A percentile compares a stretch with the other conserved stretches of the same genome.
Conservation (phyloP, 345 rosid species). For the Excoecaria cochinchinensis region DNA sequence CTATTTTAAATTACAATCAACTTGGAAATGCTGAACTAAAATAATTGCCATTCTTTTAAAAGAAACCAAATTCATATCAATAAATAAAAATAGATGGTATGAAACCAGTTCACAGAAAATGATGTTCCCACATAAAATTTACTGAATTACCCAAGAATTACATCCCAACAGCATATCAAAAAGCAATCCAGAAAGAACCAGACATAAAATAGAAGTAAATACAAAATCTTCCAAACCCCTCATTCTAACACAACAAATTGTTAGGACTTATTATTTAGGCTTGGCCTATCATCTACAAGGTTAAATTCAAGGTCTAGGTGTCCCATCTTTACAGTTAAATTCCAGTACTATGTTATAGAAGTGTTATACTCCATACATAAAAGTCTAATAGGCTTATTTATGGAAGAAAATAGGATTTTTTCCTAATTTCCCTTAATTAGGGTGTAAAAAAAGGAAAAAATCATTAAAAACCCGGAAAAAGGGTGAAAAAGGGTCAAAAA, state of each 20-base stretch:
- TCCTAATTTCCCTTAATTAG: too few species aligned
- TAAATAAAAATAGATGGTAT: not conserved
- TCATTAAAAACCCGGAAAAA: too few species aligned
- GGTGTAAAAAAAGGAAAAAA: too few species aligned
- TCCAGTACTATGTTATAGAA: not conserved
- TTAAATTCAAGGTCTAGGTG: not conserved
- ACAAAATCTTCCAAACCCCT: not conserved
- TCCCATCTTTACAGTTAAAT: not conserved
- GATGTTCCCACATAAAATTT: not conserved
- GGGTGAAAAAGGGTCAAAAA: too few species aligned
- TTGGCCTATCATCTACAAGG: not conserved
- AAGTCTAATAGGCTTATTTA: too few species aligned
- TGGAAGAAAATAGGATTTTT: too few species aligned
- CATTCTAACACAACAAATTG: not conserved
- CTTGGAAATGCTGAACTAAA: not conserved
- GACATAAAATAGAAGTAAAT: not conserved
- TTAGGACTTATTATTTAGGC: not conserved
- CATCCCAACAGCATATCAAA: not conserved
- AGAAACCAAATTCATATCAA: slow-evolving; percentile 5
- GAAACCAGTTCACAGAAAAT: not conserved
- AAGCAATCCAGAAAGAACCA: not conserved
- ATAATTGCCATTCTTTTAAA: not conserved
- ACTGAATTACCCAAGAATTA: not conserved
- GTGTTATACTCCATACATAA: not conserved
- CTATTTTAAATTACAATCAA: not conserved